Conservation (phyloP, 2,329 filamentous ascomycete genomes). For the Alternaria infectoria region DNA sequence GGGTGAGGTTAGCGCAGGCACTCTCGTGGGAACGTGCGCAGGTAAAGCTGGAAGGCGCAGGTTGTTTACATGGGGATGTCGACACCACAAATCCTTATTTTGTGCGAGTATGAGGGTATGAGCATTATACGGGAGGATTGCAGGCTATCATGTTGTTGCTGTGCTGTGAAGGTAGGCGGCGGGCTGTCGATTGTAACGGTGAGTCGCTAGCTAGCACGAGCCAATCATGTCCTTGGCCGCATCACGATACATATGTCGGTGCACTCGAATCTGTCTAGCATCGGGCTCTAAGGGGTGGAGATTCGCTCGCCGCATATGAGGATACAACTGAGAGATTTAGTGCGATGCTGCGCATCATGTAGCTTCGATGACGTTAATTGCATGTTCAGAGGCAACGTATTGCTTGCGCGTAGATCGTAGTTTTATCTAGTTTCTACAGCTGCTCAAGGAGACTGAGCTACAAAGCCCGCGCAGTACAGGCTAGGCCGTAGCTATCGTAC, state of each 20-base stretch:
- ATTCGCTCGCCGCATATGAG: neutral
- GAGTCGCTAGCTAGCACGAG: constrained; percentile 6
- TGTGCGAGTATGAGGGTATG: neutral
- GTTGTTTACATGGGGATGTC: constrained; percentile 9
- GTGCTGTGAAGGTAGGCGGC: neutral
- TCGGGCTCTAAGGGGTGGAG: neutral
- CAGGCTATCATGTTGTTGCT: constrained; percentile 6
- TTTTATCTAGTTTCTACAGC: constrained; percentile 11
- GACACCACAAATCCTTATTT: constrained; percentile 5
- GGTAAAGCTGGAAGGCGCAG: neutral
- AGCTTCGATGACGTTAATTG: neutral
- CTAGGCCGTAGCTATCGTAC: constrained; percentile 1
- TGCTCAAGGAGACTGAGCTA: constrained; percentile 1
- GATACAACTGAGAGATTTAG: neutral
- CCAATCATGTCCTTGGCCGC: constrained; percentile 8
- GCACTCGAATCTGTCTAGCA: neutral
- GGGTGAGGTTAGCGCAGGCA: neutral
- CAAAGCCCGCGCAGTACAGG: constrained; percentile 1
- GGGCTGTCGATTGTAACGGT: neutral
- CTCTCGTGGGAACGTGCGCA: neutral
- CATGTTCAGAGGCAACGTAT: neutral
- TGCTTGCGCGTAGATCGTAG: constrained; percentile 8
- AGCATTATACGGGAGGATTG: constrained; percentile 5
- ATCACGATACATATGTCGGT: constrained; percentile 3
- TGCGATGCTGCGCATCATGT: neutral